A percentile compares a stretch with the other conserved stretches of the same genome.
Evolutionary conservation across 2,329 filamentous ascomycete species (phyloP).

Genomic region (Colletotrichum acutatum): DNA sequence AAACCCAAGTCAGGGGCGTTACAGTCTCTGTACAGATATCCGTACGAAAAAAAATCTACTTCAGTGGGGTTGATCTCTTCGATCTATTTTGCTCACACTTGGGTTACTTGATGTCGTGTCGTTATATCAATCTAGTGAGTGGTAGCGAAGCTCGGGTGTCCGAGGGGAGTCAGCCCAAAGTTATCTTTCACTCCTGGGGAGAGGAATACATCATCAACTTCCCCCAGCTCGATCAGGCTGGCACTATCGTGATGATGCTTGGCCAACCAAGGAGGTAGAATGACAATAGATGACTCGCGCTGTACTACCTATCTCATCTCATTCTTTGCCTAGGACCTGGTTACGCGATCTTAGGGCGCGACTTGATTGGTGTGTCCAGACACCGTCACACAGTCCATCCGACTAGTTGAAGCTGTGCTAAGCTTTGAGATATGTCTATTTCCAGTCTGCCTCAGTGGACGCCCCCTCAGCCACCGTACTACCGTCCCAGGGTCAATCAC

Average conservation of each 20-base stretch:
- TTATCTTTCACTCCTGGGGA: background rate
- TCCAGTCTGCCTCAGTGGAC: background rate
- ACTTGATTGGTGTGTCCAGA: background rate
- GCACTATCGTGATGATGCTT: background rate
- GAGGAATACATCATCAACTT: background rate
- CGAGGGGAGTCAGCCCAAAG: background rate
- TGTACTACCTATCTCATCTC: background rate
- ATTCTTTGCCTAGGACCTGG: background rate
- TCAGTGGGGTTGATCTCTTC: background rate
- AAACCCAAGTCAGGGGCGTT: background rate
- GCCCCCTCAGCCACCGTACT: background rate
- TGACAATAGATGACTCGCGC: background rate
- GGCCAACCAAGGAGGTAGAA: background rate
- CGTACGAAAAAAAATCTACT: background rate
- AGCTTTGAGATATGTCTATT: background rate
- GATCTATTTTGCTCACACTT: background rate
- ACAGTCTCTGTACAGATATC: background rate
- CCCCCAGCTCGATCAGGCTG: background rate
- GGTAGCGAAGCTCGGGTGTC: background rate
- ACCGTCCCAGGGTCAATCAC: background rate
- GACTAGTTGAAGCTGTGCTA: background rate
- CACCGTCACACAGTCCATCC: background rate
- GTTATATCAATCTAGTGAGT: background rate
- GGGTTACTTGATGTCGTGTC: background rate
- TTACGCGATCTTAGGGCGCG: background rate